Evolutionary conservation across 305 asterid genomes (phyloP), one percentile per base, ranked within the genome.

Genomic region (Salvia sclarea): DNA sequence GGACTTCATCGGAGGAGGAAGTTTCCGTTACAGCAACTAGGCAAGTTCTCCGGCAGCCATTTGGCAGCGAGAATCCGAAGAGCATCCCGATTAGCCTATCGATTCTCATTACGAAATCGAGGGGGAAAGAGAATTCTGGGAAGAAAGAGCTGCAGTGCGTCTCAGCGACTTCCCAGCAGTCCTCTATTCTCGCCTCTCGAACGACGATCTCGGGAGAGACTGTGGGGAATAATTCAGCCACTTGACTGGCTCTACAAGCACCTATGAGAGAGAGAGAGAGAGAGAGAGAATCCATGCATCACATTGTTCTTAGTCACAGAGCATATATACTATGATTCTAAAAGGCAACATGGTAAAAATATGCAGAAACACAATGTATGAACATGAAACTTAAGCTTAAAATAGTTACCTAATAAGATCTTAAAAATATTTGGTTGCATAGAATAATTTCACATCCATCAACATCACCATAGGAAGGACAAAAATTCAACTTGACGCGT

Each of bases 81-180:
- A 93, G 83, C 98, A 88, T 90, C 22, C 91, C 95, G 18, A 90
- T 40, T 64, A 93, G 86, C 79, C 98, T 81, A 73, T 93, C 92
- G 11, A 93, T 74, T 82, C 95, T 82, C 80, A 90, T 66, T 28
- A 88, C 88, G 44, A 90, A 87, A 85, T 90, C 95, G 22, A 88
- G 80, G 63, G 95, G 97, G 72, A 93, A 93, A 14, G 96, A 76
- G 73, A 83, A 88, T 30, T 79, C 85, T 0, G 97, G 98, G 78
- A 86, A 93, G 92, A 93, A 93, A 49, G 91, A 82, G 73, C 95
- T 93, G 82, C 96, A 93, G 79, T 90, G 96, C 4, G 97, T 93
- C 80, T 93, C 98, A 5, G 92, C 94, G n/a, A 93, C 94, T 84
- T 90, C 97, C 98, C 98, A 93, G 80, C 89, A 90, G 82, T 93